These are phyloP conservation scores for Eucalyptus curtisii DNA, from an alignment of 345 rosid genomes.

Conservation along the genomic window DNA sequence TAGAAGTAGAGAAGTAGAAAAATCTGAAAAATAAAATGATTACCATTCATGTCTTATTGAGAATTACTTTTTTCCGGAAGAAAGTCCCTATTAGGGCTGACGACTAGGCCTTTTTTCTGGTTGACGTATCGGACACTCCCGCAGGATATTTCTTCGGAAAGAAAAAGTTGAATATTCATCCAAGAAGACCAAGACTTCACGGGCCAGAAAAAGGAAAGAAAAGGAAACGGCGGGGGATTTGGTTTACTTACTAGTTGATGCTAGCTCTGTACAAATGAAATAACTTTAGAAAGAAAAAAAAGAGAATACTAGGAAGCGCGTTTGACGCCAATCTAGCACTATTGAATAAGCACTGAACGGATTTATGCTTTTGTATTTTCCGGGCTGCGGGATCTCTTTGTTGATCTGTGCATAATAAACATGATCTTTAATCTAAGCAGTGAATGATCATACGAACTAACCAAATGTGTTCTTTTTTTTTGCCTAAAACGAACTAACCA, in stretches of 20 bases:
- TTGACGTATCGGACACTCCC: too few species aligned
- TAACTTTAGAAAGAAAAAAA: neutral
- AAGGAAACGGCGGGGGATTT: neutral
- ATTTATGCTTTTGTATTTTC: neutral
- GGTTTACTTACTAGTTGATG: neutral
- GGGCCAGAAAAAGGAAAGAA: too few species aligned
- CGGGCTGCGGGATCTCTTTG: neutral
- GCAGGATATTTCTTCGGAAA: too few species aligned
- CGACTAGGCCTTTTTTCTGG: too few species aligned
- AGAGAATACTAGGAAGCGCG: neutral
- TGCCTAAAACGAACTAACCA: too few species aligned
- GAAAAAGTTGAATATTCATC: too few species aligned
- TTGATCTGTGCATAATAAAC: neutral
- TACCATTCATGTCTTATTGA: too few species aligned
- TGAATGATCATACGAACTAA: neutral
- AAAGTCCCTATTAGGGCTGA: rapidly evolving
- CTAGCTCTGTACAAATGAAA: neutral
- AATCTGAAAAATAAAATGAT: rapidly evolving
- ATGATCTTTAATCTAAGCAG: neutral
- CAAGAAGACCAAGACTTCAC: too few species aligned
- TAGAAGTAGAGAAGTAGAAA: rapidly evolving
- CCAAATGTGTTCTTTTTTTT: neutral
- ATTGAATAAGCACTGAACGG: neutral
- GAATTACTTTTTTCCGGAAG: too few species aligned
- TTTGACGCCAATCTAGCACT: neutral